A percentile compares a stretch with the other conserved stretches of the same genome.
Conservation (phyloP, 2,329 filamentous ascomycete genomes). For the Aspergillus ustus region DNA sequence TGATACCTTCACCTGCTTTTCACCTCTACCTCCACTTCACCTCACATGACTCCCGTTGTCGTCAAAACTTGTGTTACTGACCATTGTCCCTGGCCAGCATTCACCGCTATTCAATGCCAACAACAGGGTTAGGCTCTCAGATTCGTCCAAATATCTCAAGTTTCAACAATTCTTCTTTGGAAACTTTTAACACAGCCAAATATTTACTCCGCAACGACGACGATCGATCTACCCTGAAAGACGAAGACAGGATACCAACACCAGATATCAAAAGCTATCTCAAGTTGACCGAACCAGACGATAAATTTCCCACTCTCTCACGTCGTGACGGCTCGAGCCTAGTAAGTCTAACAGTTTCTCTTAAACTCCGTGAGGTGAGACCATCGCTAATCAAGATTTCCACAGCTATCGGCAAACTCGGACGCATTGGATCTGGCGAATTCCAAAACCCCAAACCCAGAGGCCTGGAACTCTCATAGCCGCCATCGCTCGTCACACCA, state of each 20-base stretch:
- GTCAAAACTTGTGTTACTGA: constrained; percentile 11
- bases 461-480: constrained; percentile 68
- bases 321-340: constrained; percentile 57
- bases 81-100: constrained; percentile 55
- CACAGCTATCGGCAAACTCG: constrained; percentile 77
- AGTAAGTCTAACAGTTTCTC: constrained; percentile 46
- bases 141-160: constrained; percentile 35
- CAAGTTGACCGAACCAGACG: constrained; percentile 74
- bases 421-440: constrained; percentile 79
- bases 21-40: neutral
- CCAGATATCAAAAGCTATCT: constrained; percentile 72
- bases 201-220: constrained; percentile 89
- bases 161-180: constrained; percentile 54
- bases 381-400: constrained; percentile 46
- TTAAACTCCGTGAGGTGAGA: neutral
- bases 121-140: constrained; percentile 53
- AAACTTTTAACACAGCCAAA: constrained; percentile 81
- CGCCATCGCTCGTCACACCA: constrained; percentile 70
- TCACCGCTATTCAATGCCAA: constrained; percentile 94
- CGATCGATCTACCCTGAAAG: constrained; percentile 54
- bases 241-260: constrained; percentile 58
- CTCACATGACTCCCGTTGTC: neutral
- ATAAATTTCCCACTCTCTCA: constrained; percentile 77
- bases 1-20: neutral
- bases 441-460: constrained; percentile 68